A percentile compares a stretch with the other conserved stretches of the same genome.
Evolutionary conservation across 148 eudicot genomes (phyloP).

Genomic region (Amaranthus hypochondriacus): DNA sequence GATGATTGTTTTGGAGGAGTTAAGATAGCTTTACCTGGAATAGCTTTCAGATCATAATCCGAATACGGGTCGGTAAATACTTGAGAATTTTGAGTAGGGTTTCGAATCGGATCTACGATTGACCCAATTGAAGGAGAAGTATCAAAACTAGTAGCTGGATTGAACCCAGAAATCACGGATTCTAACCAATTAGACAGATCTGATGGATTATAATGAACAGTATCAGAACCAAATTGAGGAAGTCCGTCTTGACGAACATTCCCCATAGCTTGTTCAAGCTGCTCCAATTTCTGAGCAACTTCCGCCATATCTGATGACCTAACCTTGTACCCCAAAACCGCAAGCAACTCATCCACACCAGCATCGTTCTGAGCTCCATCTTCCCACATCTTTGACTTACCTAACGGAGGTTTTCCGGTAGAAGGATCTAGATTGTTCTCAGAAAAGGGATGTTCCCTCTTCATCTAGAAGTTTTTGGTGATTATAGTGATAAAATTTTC

Average conservation of each 20-base stretch:
- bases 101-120: conserved; percentile 6
- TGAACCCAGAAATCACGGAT: conserved; percentile 62
- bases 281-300: conserved; percentile 72
- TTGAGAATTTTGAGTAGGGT: background rate
- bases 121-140: conserved; percentile 3
- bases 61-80: conserved; percentile 34
- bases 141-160: conserved; percentile 8
- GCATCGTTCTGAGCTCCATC: conserved; percentile 41
- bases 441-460: conserved; percentile 22
- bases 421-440: conserved; percentile 15
- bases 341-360: conserved; percentile 65
- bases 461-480: conserved; percentile 11
- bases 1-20: conserved; percentile 20
- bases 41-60: conserved; percentile 68
- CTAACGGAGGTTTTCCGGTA: background rate
- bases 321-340: conserved; percentile 78
- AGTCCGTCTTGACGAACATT: conserved; percentile 43
- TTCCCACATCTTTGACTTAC: conserved; percentile 43
- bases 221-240: conserved; percentile 38
- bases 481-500: background rate
- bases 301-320: conserved; percentile 65
- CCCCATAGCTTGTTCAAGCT: conserved; percentile 61
- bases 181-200: conserved; percentile 79
- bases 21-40: conserved; percentile 74
- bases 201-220: conserved; percentile 79